Evolutionary conservation across 192 early-diverging fungal species (phyloP).

Genomic region (Kappamyces sp.): DNA sequence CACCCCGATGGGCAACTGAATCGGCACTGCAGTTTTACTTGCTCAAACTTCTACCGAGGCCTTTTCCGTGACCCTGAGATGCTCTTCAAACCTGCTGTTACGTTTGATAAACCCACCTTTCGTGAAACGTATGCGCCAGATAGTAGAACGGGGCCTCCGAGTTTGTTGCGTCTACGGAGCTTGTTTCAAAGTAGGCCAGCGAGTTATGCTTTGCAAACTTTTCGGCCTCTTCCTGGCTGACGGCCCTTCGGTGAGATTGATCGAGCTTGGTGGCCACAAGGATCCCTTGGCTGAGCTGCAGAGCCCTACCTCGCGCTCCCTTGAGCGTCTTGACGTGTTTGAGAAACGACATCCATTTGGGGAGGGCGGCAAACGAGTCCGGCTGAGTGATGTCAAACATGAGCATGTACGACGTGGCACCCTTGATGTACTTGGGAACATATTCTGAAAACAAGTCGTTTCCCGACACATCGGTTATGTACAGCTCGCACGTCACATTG

Average conservation of each 20-base stretch:
- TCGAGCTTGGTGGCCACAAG: slow-evolving; percentile 44
- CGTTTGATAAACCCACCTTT: slow-evolving; percentile 1
- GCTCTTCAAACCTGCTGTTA: too few relatives aligned
- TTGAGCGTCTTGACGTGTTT: slow-evolving; percentile 30
- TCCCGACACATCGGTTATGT: slow-evolving; percentile 38
- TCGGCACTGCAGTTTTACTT: too few relatives aligned
- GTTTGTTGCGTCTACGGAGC: slow-evolving; percentile 37
- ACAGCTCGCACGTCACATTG: slow-evolving; percentile 40
- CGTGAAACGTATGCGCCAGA: slow-evolving; percentile 32
- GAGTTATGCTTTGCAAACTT: slow-evolving; percentile 35
- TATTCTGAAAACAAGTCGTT: slow-evolving; percentile 35
- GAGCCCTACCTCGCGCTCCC: slow-evolving; percentile 14
- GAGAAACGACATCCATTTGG: slow-evolving; percentile 34
- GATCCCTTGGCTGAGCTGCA: slow-evolving; percentile 24
- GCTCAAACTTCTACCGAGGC: too few relatives aligned
- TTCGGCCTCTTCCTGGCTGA: slow-evolving; percentile 35
- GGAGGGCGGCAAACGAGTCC: slow-evolving; percentile 37
- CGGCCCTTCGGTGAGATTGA: slow-evolving; percentile 23
- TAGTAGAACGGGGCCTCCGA: slow-evolving; percentile 51
- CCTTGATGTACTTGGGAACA: slow-evolving; percentile 26
- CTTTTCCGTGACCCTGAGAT: too few relatives aligned
- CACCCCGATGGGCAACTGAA: too few relatives aligned
- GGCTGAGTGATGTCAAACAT: slow-evolving; percentile 29
- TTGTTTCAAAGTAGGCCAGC: slow-evolving; percentile 43
- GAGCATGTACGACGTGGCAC: slow-evolving; percentile 14